phyloP scores from a whole-genome alignment of 257 asterid genomes.

The Oldenlandia corymbosa region DNA sequence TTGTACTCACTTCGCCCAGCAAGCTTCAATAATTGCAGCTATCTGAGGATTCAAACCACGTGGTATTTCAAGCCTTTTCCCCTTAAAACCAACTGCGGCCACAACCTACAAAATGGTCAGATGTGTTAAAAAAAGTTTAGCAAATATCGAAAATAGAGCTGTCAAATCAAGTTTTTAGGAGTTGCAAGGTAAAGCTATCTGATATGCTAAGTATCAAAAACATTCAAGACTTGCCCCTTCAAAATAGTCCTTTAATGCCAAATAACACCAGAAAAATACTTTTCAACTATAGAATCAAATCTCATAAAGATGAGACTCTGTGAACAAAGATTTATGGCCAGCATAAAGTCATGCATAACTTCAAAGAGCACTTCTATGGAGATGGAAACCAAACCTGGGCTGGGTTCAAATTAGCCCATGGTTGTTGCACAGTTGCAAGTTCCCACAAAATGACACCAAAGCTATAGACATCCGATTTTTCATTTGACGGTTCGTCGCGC shows the following conservation, averaged over 20 bases:
- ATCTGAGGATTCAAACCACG: constrained; percentile 63
- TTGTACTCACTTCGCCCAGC: constrained; percentile 82
- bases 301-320: background rate
- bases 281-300: background rate
- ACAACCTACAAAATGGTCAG: constrained; percentile 53
- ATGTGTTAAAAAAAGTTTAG: background rate
- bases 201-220: too few relatives aligned
- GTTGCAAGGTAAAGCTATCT: too few relatives aligned
- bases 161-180: background rate
- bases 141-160: too few relatives aligned
- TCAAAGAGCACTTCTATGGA: constrained; percentile 3
- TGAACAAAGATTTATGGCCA: background rate
- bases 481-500: constrained; percentile 94
- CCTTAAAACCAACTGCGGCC: constrained; percentile 89
- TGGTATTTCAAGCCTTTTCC: constrained; percentile 79
- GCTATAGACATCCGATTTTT: constrained; percentile 91
- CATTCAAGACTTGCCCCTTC: too few relatives aligned
- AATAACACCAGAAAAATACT: background rate
- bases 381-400: constrained; percentile 69
- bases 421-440: constrained; percentile 78
- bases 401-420: constrained; percentile 82
- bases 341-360: background rate
- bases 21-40: constrained; percentile 69
- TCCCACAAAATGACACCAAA: constrained; percentile 98
- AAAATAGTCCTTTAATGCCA: too few relatives aligned